phyloP scores from a whole-genome alignment of 2,329 filamentous ascomycete species.

The Blumeriella jaapii region DNA sequence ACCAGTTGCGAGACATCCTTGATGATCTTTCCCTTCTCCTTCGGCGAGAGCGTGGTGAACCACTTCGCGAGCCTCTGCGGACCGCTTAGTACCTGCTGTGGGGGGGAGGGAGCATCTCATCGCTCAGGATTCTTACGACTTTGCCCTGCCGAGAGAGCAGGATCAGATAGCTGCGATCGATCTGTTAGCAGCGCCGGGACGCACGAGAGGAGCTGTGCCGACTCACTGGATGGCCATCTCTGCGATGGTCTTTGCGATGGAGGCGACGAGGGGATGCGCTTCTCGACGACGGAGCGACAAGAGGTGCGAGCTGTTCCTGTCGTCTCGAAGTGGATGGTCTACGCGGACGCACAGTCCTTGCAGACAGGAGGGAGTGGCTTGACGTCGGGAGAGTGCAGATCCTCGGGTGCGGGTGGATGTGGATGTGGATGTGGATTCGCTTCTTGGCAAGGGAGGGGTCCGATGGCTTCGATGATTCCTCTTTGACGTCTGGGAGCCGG shows the following conservation, averaged over 20 bases:
- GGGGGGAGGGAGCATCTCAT: background rate
- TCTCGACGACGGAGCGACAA: too few relatives aligned
- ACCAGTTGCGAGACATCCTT: conserved; percentile 98
- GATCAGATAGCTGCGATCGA: conserved; percentile 76
- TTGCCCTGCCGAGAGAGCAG: conserved; percentile 97
- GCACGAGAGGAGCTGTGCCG: background rate
- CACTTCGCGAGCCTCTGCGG: conserved; percentile 91
- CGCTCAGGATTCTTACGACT: conserved; percentile 59
- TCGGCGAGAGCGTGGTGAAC: conserved; percentile 96
- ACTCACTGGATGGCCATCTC: conserved; percentile 42
- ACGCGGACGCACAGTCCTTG: too few relatives aligned
- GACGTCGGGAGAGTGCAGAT: too few relatives aligned
- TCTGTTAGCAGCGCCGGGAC: conserved; percentile 11
- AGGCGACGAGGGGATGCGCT: too few relatives aligned
- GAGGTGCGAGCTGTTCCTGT: too few relatives aligned
- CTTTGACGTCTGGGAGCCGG: too few relatives aligned
- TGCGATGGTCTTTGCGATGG: conserved; percentile 8
- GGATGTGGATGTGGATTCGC: too few relatives aligned
- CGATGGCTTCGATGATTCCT: too few relatives aligned
- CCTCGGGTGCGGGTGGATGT: too few relatives aligned
- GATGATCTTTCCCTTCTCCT: conserved; percentile 99
- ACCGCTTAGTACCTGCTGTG: conserved; percentile 15
- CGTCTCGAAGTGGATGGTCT: too few relatives aligned
- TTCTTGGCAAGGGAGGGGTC: too few relatives aligned
- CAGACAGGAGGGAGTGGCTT: too few relatives aligned